Base-by-base conservation (phyloP, 1,139 yeast species). In the Candida sanyaensis region DNA sequence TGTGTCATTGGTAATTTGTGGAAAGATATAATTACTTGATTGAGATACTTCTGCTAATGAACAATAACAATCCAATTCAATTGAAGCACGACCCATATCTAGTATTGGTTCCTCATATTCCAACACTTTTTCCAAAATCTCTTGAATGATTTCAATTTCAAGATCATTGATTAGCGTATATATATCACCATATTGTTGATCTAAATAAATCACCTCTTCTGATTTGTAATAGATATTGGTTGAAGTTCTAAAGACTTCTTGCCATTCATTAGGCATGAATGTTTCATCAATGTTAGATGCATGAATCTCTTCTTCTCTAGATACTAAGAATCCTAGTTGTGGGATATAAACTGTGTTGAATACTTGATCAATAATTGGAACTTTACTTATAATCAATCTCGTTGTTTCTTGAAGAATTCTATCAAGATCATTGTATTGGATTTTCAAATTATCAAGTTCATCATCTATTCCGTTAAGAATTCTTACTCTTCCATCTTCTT, bases 261-360 rank as follows among this genome's bases (percentile, higher is more conserved):
- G 56, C 77, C 78, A 75, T 5, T 45, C 49, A 6, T 37, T 21
- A 8, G 37, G 28, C 21, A 32, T 13, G 9, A 43, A 42, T n/a
- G 46, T 21, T 6, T 11, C 45, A n/a, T 30, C 33, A 7, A 6
- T 9, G 2, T 37, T 36, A 8, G 42, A 28, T 4, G 38, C 33
- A 1, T 49, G 41, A 5, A 52, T 46, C 6, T 53, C 51, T 5
- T 53, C 50, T 3, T 44, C 32, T 3, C 61, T 33, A 0, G 68
- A 59, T 2, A 73, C 56, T 40, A 77, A 55, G 47, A 68, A 77
- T 0, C 81, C 81, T 29, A 77, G 50, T 45, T 75, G 78, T 6
- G 78, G 78, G 26, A 76, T 70, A 50, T 77, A 77, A 2, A 71
- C 67, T 1, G 69, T 69, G 48, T 70, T 73, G 5, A 71, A 48